Evolutionary conservation across 371 early-diverging fungal genomes (phyloP), one percentile per base, ranked within the genome.

Genomic region (Mortierella sp.): DNA sequence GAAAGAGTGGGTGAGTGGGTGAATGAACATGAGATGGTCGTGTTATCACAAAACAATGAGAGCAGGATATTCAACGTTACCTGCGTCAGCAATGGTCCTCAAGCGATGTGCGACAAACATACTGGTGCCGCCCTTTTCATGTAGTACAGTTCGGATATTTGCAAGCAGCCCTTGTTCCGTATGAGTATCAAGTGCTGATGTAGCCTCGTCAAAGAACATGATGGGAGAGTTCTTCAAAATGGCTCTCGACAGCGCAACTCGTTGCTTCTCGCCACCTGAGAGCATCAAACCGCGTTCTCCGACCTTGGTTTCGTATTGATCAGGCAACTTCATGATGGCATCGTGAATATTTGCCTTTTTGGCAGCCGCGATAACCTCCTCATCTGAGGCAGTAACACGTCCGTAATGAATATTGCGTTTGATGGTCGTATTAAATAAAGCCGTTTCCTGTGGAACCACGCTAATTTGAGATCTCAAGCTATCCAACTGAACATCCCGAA

Each of bases 121-220:
- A 65, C 93, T 92, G n/a, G 93, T 94, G 72, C 86, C 86, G 8
- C 75, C 72, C 28, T 86, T 85, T 55, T 88, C 89, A 32, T 86
- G 83, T 60, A 96, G 83, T 19, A 95, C 87, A 19, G 88, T 86
- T 56, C 90, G 85, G 64, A 98, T 93, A 55, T 93, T 93, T 9
- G 84, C 77, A 79, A 96, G 89, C 53, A 98, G 83, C 0, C 92
- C 86, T 62, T 91, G 90, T 80, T 99, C 98, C 1, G 99, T 98
- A 42, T 89, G 88, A 1, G 94, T 90, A 72, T 98, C 98, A 22
- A 98, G 83, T 1, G 98, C 95, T 1, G 97, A 96, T 1, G 99
- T 98, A 19, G 97, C 94, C 75, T 98, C 98, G 81, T 97, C 98
- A 78, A 98, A 89, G 71, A 97, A 89, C 65, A 95, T 66, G 35